A percentile compares a stretch with the other conserved stretches of the same genome.
Conservation (phyloP, 805 yeast genomes). For the Candida sithepensis region DNA sequence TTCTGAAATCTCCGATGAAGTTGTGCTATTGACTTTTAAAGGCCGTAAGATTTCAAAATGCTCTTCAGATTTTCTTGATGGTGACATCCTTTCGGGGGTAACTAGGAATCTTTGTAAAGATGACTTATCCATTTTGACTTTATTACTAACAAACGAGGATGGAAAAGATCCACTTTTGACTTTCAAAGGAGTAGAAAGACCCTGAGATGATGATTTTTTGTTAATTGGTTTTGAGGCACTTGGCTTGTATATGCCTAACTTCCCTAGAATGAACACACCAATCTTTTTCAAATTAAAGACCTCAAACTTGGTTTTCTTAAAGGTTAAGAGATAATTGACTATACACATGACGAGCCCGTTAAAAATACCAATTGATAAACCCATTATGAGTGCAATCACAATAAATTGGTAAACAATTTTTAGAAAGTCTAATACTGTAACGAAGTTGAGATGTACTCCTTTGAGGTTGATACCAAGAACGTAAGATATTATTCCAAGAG, state of each 20-base stretch:
- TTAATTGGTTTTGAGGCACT: neutral
- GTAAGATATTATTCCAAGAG: conserved; percentile 3
- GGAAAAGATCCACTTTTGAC: neutral
- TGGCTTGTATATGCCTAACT: neutral
- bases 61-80: neutral
- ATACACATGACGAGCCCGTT: conserved; percentile 15
- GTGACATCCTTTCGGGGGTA: neutral
- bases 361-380: conserved; percentile 18
- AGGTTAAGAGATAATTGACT: conserved; percentile 14
- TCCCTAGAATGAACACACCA: neutral
- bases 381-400: conserved; percentile 20
- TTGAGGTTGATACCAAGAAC: conserved; percentile 11
- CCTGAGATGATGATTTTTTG: neutral
- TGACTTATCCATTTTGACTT: neutral
- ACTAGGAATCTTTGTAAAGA: neutral
- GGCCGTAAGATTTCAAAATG: neutral
- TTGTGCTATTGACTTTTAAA: neutral
- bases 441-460: conserved; percentile 2
- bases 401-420: conserved; percentile 23
- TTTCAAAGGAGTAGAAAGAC: neutral
- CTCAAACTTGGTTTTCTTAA: conserved; percentile 9
- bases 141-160: neutral
- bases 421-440: conserved; percentile 10
- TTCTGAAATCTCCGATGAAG: conserved; percentile 1
- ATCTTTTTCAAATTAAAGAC: conserved; percentile 4